phyloP scores from a whole-genome alignment of 148 eudicot species.

The Silene uniflora region DNA sequence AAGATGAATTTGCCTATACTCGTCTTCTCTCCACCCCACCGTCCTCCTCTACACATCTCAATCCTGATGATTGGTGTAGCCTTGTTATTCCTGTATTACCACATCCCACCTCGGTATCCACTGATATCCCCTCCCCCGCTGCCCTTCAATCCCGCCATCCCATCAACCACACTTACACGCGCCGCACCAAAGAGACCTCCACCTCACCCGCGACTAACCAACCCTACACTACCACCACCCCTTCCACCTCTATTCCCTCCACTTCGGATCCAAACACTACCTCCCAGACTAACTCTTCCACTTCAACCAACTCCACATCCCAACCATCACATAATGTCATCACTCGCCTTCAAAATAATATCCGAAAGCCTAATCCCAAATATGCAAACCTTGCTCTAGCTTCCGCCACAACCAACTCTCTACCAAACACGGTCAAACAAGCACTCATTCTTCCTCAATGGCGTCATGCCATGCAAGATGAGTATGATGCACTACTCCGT shows the following conservation, averaged over 20 bases:
- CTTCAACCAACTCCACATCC: not conserved
- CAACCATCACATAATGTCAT: not conserved
- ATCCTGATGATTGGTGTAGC: not conserved
- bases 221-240: not conserved
- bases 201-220: not conserved
- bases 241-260: not conserved
- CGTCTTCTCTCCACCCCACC: not conserved
- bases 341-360: not conserved
- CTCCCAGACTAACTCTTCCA: not conserved
- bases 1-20: not conserved
- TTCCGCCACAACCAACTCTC: not conserved
- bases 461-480: no score
- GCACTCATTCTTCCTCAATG: not conserved
- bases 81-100: not conserved
- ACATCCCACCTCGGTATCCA: not conserved
- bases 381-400: not conserved
- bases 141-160: no score
- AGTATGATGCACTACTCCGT: no score
- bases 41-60: not conserved
- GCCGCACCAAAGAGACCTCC: no score
- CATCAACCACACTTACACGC: not conserved
- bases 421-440: not conserved
- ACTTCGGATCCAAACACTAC: not conserved
- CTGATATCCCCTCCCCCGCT: not conserved
- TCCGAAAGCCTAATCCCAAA: not conserved